Percentiles rank a stretch among this genome's conserved stretches.
Evolutionary conservation across 495 filamentous ascomycete genomes (phyloP).

Genomic region (Hamigera avellanea): DNA sequence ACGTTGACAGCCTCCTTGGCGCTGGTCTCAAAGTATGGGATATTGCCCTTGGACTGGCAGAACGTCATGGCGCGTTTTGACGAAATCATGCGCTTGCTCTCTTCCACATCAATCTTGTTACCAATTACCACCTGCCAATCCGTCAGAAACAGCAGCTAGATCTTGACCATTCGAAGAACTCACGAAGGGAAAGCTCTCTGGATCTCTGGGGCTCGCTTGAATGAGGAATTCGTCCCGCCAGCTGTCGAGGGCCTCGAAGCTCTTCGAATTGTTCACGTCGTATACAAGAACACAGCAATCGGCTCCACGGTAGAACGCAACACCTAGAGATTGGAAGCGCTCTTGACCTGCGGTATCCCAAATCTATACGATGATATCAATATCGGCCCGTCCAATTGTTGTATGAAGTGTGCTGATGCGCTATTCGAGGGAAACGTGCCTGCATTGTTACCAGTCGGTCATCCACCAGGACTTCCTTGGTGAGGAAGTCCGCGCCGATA

Average conservation of each 20-base stretch:
- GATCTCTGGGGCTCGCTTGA: conserved; percentile 90
- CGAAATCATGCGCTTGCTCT: conserved; percentile 93
- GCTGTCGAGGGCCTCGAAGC: conserved; percentile 94
- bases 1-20: conserved; percentile 98
- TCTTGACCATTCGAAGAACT: conserved; percentile 18
- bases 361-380: conserved; percentile 43
- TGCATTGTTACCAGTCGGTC: conserved; percentile 98
- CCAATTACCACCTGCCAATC: conserved; percentile 68
- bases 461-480: conserved; percentile 94
- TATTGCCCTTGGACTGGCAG: conserved; percentile 92
- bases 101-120: conserved; percentile 98
- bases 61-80: conserved; percentile 93
- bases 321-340: conserved; percentile 92
- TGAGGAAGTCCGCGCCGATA: conserved; percentile 97
- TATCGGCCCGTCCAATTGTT: background rate
- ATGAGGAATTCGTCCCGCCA: conserved; percentile 99
- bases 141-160: background rate
- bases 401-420: background rate
- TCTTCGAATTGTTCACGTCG: conserved; percentile 98
- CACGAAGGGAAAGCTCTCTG: conserved; percentile 97
- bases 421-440: conserved; percentile 44
- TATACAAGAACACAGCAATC: conserved; percentile 98
- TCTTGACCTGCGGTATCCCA: conserved; percentile 99
- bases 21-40: conserved; percentile 98
- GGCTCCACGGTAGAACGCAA: conserved; percentile 95